Evolutionary conservation across 495 filamentous ascomycete species (phyloP).

Genomic region (Cercophora samala): DNA sequence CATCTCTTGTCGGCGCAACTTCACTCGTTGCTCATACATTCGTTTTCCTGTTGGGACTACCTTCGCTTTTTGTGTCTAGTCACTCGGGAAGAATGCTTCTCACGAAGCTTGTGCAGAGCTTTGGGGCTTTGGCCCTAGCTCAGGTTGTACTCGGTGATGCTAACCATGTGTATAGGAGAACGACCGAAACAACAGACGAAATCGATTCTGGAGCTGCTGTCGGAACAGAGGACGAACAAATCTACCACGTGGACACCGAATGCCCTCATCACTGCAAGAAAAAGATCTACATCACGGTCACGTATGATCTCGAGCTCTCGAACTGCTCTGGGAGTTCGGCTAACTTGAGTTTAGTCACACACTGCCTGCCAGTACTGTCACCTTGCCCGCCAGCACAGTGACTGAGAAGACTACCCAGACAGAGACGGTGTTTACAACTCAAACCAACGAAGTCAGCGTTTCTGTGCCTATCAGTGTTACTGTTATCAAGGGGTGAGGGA

Average conservation of each 20-base stretch:
- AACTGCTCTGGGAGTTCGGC: neutral
- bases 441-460: conserved; percentile 11
- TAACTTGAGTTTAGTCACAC: neutral
- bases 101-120: conserved; percentile 25
- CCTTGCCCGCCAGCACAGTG: conserved; percentile 3
- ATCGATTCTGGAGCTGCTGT: neutral
- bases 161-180: conserved; percentile 14
- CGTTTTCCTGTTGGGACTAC: conserved; percentile 18
- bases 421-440: conserved; percentile 15
- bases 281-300: neutral
- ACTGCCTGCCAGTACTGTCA: conserved; percentile 8
- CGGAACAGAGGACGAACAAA: neutral
- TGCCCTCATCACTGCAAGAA: conserved; percentile 1
- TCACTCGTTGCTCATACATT: conserved; percentile 29
- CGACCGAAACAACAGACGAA: conserved; percentile 16
- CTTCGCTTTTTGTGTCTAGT: conserved; percentile 20
- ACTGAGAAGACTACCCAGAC: conserved; percentile 12
- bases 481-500: conserved; percentile 13
- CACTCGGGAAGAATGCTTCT: conserved; percentile 27
- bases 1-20: conserved; percentile 19
- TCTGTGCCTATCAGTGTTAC: conserved; percentile 19
- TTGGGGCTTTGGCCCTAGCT: conserved; percentile 30
- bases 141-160: conserved; percentile 20
- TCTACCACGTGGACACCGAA: neutral
- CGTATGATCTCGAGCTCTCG: neutral